Conservation (phyloP, 1,284 basidiomycete genomes). For the Paramarasmius palmivorus region DNA sequence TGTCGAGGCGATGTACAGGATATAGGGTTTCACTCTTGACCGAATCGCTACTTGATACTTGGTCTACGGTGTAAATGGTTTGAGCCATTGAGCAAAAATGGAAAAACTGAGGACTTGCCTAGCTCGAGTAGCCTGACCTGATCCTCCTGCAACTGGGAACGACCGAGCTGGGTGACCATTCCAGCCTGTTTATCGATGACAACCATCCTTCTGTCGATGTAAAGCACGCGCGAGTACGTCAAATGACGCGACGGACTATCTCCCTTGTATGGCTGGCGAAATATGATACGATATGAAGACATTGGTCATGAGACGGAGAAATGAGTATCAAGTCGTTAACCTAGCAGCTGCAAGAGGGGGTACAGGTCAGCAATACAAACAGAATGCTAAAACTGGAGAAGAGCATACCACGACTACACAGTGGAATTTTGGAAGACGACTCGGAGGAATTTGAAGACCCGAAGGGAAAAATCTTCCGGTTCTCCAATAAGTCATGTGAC, state of each 20-base stretch:
- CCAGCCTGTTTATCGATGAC: neutral
- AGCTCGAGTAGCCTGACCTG: neutral
- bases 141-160: constrained; percentile 6
- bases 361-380: neutral
- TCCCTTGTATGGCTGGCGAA: neutral
- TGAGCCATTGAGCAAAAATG: too few relatives aligned
- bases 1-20: constrained; percentile 69
- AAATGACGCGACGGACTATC: neutral
- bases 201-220: constrained; percentile 1
- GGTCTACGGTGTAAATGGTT: constrained; percentile 36
- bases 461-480: too few relatives aligned
- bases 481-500: too few relatives aligned
- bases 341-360: neutral
- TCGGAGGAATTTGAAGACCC: too few relatives aligned
- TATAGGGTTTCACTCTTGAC: constrained; percentile 32
- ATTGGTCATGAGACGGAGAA: neutral
- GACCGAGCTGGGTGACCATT: neutral
- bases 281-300: neutral
- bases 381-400: too few relatives aligned
- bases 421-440: too few relatives aligned
- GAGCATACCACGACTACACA: too few relatives aligned
- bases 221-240: neutral
- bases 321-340: neutral
- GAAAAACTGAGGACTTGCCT: neutral
- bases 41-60: constrained; percentile 37